Base-by-base conservation (phyloP, 2,329 filamentous ascomycete genomes). In the Neonectria neomacrospora region DNA sequence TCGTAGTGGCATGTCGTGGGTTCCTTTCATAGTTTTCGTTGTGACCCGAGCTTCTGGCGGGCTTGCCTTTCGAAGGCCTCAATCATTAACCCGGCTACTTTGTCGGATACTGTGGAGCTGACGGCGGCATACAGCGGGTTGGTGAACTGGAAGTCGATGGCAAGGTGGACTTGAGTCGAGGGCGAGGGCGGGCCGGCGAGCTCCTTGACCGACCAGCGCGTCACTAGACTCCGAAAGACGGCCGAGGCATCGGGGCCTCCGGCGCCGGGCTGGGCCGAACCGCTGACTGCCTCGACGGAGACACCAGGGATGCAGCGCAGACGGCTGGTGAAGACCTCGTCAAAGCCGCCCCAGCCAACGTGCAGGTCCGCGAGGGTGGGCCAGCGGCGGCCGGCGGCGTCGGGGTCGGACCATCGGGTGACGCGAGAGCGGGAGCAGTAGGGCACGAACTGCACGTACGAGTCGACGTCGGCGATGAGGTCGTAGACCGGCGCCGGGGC, bases 31-130 rank as follows among this genome's bases (percentile, higher is more conserved):
- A 68, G 63, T 41, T 54, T 68, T 30, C 57, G 65, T 26, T 58
- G 61, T 10, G 56, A 58, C 23, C 66, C 69, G 7, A 80, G 65
- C 55, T 73, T 73, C 72, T 86, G 81, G 74, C 82, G 82, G 6
- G 96, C 94, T 74, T 92, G 85, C 78, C 88, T 87, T 81, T 97
- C 94, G 81, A 99, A 99, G 1, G 96, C 95, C 77, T 92, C 90
- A 68, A 98, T 91, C 94, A 99, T 97, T 67, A 91, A 84, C 4
- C 88, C 89, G 1, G 93, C 95, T 67, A 97, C 89, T 79, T 92
- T 93, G 32, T 93, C 91, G 68, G 93, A 93, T 23, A 96, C 90
- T 34, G 92, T 90, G 39, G 89, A 86, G 76, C 94, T 96, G 75
- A 97, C 83, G 20, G 91, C 88, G 44, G 89, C 90, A 80, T 97